Evolutionary conservation across 2,329 filamentous ascomycete genomes (phyloP), one percentile per base, ranked within the genome.

Genomic region (Hirsutella minnesotensis): DNA sequence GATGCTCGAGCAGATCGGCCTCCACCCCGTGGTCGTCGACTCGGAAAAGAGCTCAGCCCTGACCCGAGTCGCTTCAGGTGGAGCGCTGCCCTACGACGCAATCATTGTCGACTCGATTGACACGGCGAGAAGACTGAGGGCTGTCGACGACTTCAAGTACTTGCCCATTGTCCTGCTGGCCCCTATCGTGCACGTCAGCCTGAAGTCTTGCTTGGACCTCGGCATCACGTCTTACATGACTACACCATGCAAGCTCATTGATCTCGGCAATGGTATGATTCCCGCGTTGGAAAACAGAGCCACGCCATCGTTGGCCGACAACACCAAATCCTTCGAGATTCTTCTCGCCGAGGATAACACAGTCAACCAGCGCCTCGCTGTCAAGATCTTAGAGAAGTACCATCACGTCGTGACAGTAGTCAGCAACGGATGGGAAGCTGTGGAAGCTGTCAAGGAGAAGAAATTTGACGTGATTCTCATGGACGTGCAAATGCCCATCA

Each of bases 401-500:
- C 89, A 95, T 57, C 86, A 94, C 58, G 81, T 82, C 21, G 86
- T 94, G 20, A 90, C 85, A 1, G 92, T 98, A 20, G 92, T 95
- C 36, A 87, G 89, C 54, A 98, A 98, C 59, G 92, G 92, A 47
- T 75, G 89, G 50, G 90, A 96, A 58, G 92, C 92, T 2, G 80
- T 96, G 13, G 85, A 95, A 57, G 81, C 85, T n/a, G 81, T 95
- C 53, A 89, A 94, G 71, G 79, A 82, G 59, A 90, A 84, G 66
- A 83, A 86, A 59, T 98, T 94, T 60, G 92, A 98, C 61, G 86
- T 95, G 47, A 92, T 98, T 50, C 74, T 98, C 39, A 98, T 98
- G 92, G 92, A 98, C 59, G 92, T 98, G 16, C 92, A 96, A 61
- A 98, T 98, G 92, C 92, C 92, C n/a, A 85, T 96, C 56, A 96